Percentiles rank a stretch among this genome's conserved stretches.
Conservation (phyloP, 1,284 basidiomycete species). For the Pyrrhoderma lamaoense region DNA sequence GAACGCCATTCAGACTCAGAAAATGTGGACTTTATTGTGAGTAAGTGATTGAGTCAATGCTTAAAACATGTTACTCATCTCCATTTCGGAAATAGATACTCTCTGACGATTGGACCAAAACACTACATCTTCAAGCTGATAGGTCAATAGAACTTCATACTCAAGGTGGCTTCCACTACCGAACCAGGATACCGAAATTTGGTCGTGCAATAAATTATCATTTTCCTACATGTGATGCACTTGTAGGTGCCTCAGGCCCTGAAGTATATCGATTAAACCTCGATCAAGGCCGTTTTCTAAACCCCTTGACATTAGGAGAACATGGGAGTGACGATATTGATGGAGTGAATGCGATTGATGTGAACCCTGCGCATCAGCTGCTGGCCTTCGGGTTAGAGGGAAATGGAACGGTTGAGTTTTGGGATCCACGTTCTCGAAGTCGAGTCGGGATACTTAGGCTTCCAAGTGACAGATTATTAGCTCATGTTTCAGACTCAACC, state of each 20-base stretch:
- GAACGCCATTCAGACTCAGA: constrained; percentile 95
- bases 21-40: constrained; percentile 96
- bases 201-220: constrained; percentile 91
- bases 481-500: constrained; percentile 36
- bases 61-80: constrained; percentile 9
- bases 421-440: constrained; percentile 87
- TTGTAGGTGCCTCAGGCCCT: constrained; percentile 70
- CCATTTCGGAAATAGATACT: constrained; percentile 58
- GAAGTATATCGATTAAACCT: constrained; percentile 94
- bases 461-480: constrained; percentile 49
- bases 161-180: constrained; percentile 89
- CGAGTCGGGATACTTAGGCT: constrained; percentile 74
- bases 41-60: constrained; percentile 31
- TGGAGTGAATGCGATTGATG: constrained; percentile 89
- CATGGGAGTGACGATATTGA: constrained; percentile 49
- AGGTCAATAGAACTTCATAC: constrained; percentile 94
- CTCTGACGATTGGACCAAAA: constrained; percentile 98
- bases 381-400: constrained; percentile 85
- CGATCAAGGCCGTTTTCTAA: constrained; percentile 91
- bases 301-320: constrained; percentile 58
- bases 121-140: constrained; percentile 94
- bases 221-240: constrained; percentile 75
- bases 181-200: constrained; percentile 89
- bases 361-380: constrained; percentile 91
- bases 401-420: constrained; percentile 86